Evolutionary conservation across 139 green algal genomes (phyloP).

Genomic region (Penium margaritaceum): DNA sequence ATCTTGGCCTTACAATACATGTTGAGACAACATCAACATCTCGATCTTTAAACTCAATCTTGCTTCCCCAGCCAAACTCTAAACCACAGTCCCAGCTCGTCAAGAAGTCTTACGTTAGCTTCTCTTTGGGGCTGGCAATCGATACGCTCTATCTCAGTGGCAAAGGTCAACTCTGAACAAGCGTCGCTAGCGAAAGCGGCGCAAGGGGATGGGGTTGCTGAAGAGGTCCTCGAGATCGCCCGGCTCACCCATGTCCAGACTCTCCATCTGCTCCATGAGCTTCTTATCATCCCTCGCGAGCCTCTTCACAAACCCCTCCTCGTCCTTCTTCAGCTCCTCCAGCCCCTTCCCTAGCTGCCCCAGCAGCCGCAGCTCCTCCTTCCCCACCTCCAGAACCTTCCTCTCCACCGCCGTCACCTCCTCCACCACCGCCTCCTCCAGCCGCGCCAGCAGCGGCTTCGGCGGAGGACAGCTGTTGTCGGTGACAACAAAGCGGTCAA

Average conservation of each 20-base stretch:
- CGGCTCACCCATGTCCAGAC: neutral
- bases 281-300: constrained; percentile 24
- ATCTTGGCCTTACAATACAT: too few species aligned
- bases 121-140: too few species aligned
- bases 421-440: constrained; percentile 37
- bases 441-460: constrained; percentile 40
- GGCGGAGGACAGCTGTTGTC: constrained; percentile 74
- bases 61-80: too few species aligned
- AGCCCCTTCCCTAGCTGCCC: constrained; percentile 19
- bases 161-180: too few species aligned
- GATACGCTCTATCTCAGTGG: too few species aligned
- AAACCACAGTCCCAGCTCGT: too few species aligned
- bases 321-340: constrained; percentile 20
- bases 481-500: constrained; percentile 63
- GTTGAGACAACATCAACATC: too few species aligned
- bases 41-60: too few species aligned
- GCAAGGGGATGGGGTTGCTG: neutral
- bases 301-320: constrained; percentile 1
- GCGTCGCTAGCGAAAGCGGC: too few species aligned
- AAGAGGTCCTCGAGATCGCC: constrained; percentile 16
- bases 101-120: too few species aligned
- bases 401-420: constrained; percentile 9
- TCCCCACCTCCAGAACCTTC: constrained; percentile 16
- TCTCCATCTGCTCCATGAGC: constrained; percentile 13
- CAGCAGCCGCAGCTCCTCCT: neutral